A percentile compares a stretch with the other conserved stretches of the same genome.
phyloP scores from a whole-genome alignment of 2,329 filamentous ascomycete species.

The Colletotrichum eremochloae region DNA sequence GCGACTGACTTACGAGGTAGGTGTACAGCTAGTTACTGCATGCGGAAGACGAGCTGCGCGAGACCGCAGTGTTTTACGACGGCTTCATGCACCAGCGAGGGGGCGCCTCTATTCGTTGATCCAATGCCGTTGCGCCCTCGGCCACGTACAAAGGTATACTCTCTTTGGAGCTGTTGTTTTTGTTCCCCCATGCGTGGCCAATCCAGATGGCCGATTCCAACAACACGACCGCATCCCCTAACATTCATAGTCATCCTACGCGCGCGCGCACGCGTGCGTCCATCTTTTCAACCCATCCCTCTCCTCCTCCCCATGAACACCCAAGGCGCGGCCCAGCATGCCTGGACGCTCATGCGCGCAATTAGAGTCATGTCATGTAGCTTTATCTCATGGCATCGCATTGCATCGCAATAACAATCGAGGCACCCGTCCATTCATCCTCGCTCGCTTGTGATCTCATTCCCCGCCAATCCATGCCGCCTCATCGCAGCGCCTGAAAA shows the following conservation, averaged over 20 bases:
- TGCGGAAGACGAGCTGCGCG: constrained; percentile 7
- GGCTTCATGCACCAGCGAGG: constrained; percentile 32
- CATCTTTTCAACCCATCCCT: neutral
- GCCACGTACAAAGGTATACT: neutral
- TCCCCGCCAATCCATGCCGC: constrained; percentile 38
- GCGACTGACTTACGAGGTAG: neutral
- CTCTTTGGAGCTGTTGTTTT: constrained; percentile 3
- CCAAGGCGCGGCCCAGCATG: constrained; percentile 22
- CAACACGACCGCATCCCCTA: constrained; percentile 30
- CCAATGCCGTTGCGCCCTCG: constrained; percentile 14
- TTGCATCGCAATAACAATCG: constrained; percentile 13
- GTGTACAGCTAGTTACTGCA: constrained; percentile 4
- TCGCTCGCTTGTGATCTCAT: constrained; percentile 18
- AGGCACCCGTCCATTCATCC: constrained; percentile 22
- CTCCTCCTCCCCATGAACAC: constrained; percentile 5
- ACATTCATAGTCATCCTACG: neutral
- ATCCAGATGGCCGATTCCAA: constrained; percentile 29
- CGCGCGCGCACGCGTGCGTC: neutral
- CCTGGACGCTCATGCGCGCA: constrained; percentile 26
- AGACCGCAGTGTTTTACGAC: constrained; percentile 26
- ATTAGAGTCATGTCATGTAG: constrained; percentile 16
- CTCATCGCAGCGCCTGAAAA: constrained; percentile 32
- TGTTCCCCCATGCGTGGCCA: constrained; percentile 20
- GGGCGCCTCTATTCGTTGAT: constrained; percentile 19
- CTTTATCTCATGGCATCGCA: constrained; percentile 14